These are phyloP conservation scores for Wallacemonas sp. DNA, from an alignment of 208 protist species.

Conservation along the genomic window DNA sequence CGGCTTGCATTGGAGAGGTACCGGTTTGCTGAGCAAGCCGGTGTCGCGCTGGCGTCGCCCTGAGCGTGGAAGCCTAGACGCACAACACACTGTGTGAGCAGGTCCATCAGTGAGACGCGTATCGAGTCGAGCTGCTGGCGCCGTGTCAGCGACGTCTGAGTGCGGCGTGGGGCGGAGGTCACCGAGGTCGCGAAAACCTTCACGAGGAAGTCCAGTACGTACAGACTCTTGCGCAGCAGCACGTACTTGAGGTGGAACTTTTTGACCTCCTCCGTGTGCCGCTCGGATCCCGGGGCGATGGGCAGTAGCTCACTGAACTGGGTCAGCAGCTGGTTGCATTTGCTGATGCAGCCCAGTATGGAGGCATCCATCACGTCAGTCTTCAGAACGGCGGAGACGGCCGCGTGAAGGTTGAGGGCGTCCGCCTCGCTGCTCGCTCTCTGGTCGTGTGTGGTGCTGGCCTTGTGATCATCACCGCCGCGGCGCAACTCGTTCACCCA, in stretches of 20 bases:
- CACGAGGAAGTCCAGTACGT: conserved; percentile 22
- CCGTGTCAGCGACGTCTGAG: not conserved
- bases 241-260: conserved; percentile 22
- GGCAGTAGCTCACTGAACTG: conserved; percentile 22
- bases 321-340: conserved; percentile 29
- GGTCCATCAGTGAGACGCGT: conserved; percentile 15
- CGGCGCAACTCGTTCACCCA: conserved; percentile 12
- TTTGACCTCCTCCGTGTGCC: conserved; percentile 13
- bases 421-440: not conserved
- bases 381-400: conserved; percentile 5
- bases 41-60: not conserved
- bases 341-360: conserved; percentile 18
- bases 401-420: conserved; percentile 1
- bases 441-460: not conserved
- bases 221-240: conserved; percentile 28
- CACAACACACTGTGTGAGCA: conserved; percentile 22
- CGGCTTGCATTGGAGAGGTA: not conserved
- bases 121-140: not conserved
- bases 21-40: not conserved
- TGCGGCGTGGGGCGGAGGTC: not conserved
- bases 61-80: conserved; percentile 6
- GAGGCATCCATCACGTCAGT: not conserved
- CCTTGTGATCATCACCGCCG: not conserved
- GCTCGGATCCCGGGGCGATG: not conserved
- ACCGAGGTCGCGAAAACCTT: not conserved